Evolutionary conservation across 345 rosid species (phyloP).

Genomic region (Sonneratia alba): DNA sequence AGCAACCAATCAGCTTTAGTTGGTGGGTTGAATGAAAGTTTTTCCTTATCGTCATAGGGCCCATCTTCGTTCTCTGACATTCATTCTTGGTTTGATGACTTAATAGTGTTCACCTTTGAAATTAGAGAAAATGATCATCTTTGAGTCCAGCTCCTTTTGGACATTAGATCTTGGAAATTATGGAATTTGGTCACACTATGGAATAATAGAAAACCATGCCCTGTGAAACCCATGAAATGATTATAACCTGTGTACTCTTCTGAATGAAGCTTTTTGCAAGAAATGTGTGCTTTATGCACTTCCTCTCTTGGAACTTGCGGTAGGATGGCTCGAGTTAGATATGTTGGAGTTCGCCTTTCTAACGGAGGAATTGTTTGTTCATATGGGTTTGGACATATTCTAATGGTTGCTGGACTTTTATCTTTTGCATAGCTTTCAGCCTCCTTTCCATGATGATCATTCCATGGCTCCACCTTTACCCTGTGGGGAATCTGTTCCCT

Average conservation of each 20-base stretch:
- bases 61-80: not conserved
- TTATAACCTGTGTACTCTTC: not conserved
- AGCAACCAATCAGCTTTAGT: not conserved
- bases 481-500: slow-evolving; percentile 6
- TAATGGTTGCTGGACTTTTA: not conserved
- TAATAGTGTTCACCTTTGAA: not conserved
- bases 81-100: not conserved
- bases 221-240: not conserved
- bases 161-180: not conserved
- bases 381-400: not conserved
- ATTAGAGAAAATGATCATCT: not conserved
- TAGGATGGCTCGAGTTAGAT: not conserved
- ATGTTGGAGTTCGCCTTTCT: not conserved
- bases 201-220: not conserved
- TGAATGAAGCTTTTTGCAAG: not conserved
- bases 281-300: not conserved
- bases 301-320: not conserved
- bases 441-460: slow-evolving; percentile 17
- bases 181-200: not conserved
- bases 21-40: not conserved
- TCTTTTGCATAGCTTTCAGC: slow-evolving; percentile 2
- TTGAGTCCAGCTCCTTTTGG: not conserved
- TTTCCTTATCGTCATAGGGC: not conserved
- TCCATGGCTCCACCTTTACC: slow-evolving; percentile 5
- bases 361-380: not conserved